Evolutionary conservation across 768 basidiomycete genomes (phyloP), one percentile per base, ranked within the genome.

Genomic region (Boletus rex-veris): DNA sequence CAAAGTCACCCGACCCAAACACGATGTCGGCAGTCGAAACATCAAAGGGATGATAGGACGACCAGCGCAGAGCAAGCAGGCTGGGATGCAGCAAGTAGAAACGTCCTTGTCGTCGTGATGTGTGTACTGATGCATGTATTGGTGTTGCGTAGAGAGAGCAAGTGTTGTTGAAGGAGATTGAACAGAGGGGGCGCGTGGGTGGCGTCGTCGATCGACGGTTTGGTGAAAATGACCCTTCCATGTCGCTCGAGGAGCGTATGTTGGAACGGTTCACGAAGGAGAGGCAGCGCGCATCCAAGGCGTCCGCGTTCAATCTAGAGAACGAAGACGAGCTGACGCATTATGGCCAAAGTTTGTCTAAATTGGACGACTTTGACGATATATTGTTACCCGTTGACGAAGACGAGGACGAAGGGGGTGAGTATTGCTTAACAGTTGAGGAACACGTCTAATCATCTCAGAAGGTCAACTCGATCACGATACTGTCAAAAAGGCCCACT

Each of bases 181-280:
- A 92, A 55, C 82, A 88, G 46, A 87, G 84, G 59, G 85, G 82
- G 45, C 88, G 85, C 58, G 84, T 88, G 10, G 95, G 94, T 6
- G 91, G 94, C 6, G 86, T 99, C 53, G 74, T 95, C 52, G 97
- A 99, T 72, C 82, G 92, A 48, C 87, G 97, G 18, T 98, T 98
- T 66, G 97, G 97, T 73, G 97, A 99, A 80, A 86, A 91, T 66
- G 86, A 98, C 57, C 86, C 94, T 2, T 80, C 85, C 10, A 85
- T 98, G 81, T 86, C 90, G n/a, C 76, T 93, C 31, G 97, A 99
- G 69, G 96, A 98, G 60, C 88, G 93, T 57, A 98, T 98, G 87
- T 78, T 98, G 36, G 94, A 96, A 71, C 87, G 97, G 30, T 98
- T 98, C 69, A 98, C 95, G 10, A 80, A 80, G 59, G 95, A 98